phyloP scores from a whole-genome alignment of 352 stramenopile species.

The Globisporangium splendens region DNA sequence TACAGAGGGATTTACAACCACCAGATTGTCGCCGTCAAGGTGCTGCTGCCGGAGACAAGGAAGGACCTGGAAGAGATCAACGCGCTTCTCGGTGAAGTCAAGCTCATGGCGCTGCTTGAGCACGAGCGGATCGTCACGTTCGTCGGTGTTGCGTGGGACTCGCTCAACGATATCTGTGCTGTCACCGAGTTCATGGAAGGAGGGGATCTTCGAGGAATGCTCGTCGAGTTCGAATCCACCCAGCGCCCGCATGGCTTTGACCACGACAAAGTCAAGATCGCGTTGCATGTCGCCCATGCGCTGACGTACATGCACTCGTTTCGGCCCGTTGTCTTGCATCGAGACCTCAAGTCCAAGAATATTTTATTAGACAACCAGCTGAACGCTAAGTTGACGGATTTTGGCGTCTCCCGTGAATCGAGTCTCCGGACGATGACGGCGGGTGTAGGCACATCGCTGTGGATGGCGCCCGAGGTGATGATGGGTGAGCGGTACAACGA shows the following conservation, averaged over 20 bases:
- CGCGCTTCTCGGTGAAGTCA: slow-evolving; percentile 46
- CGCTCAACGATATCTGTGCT: slow-evolving; percentile 32
- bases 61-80: slow-evolving; percentile 50
- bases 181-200: slow-evolving; percentile 47
- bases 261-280: slow-evolving; percentile 7
- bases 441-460: no score
- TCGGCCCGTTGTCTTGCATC: no score
- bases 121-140: slow-evolving; percentile 63
- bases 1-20: slow-evolving; percentile 32
- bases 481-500: no score
- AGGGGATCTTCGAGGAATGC: slow-evolving; percentile 35
- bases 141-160: slow-evolving; percentile 57
- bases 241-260: slow-evolving; percentile 19
- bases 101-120: slow-evolving; percentile 50
- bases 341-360: no score
- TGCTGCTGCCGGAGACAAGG: slow-evolving; percentile 36
- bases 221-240: slow-evolving; percentile 18
- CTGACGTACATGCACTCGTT: no score
- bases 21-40: slow-evolving; percentile 52
- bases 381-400: no score
- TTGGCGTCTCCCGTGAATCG: no score
- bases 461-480: neutral
- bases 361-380: no score
- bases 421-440: no score
- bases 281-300: no score